Evolutionary conservation across 257 asterid species (phyloP).

Genomic region (Parsonsia alboflavescens): DNA sequence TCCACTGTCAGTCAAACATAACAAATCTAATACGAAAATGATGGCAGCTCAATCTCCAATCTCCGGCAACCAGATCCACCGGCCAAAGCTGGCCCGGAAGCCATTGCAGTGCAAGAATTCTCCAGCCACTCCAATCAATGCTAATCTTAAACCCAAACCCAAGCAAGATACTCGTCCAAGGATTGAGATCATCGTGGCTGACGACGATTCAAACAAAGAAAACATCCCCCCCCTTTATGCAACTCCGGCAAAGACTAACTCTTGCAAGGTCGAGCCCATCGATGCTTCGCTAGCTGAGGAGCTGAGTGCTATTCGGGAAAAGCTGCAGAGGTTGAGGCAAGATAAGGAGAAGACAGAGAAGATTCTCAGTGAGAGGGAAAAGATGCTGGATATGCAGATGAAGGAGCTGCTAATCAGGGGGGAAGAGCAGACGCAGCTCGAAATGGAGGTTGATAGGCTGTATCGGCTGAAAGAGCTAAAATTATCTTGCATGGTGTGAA

Average conservation of each 20-base stretch:
- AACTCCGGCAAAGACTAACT: constrained; percentile 14
- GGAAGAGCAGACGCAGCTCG: constrained; percentile 66
- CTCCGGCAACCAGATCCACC: constrained; percentile 20
- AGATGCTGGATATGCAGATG: constrained; percentile 51
- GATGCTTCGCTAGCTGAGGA: constrained; percentile 71
- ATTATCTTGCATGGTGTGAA: constrained; percentile 54
- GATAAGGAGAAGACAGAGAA: constrained; percentile 54
- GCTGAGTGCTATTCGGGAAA: constrained; percentile 57
- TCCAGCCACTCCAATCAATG: constrained; percentile 14
- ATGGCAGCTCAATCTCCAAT: constrained; percentile 18
- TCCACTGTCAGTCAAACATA: not conserved
- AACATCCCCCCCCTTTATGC: constrained; percentile 34
- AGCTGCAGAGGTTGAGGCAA: constrained; percentile 49
- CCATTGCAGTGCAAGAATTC: constrained; percentile 50
- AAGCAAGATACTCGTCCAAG: constrained; percentile 12
- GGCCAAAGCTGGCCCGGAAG: constrained; percentile 28
- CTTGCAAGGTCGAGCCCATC: constrained; percentile 19
- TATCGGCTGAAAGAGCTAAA: constrained; percentile 73
- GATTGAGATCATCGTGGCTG: constrained; percentile 16
- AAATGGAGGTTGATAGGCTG: constrained; percentile 81
- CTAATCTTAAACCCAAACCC: constrained; percentile 12
- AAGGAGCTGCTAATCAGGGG: constrained; percentile 52
- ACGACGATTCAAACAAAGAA: constrained; percentile 52
- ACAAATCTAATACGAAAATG: constrained; percentile 3
- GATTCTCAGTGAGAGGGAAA: constrained; percentile 40